Percentiles rank a stretch among this genome's conserved stretches.
Evolutionary conservation across 2,329 filamentous ascomycete species (phyloP).

Genomic region (Daldinia sp.): DNA sequence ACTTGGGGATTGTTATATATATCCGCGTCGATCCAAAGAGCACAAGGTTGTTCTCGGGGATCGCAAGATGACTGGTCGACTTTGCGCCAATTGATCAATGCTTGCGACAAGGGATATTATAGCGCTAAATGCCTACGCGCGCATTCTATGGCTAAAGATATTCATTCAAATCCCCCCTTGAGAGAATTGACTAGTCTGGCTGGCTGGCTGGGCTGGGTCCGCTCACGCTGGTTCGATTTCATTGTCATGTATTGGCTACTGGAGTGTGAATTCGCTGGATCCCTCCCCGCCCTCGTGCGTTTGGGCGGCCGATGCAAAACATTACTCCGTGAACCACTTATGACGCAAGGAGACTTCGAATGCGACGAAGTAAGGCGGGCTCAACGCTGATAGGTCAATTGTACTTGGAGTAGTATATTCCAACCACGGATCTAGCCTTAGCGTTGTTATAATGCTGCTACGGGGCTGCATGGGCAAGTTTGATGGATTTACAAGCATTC

Average conservation of each 20-base stretch:
- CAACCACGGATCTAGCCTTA: conserved; percentile 23
- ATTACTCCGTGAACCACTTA: conserved; percentile 37
- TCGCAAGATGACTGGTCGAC: conserved; percentile 9
- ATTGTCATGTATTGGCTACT: conserved; percentile 22
- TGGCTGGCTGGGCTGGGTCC: conserved; percentile 1
- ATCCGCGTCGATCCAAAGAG: conserved; percentile 12
- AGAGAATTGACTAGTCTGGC: conserved; percentile 4
- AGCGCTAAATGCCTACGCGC: conserved; percentile 15
- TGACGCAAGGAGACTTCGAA: conserved; percentile 39
- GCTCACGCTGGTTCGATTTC: conserved; percentile 23
- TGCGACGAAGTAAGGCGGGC: conserved; percentile 33
- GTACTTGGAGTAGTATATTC: conserved; percentile 16
- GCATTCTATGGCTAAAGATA: conserved; percentile 13
- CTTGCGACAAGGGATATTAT: conserved; percentile 17
- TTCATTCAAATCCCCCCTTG: conserved; percentile 13
- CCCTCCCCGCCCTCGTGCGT: conserved; percentile 18
- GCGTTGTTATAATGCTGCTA: background rate
- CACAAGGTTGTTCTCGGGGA: conserved; percentile 23
- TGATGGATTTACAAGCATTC: conserved; percentile 29
- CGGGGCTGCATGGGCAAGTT: conserved; percentile 10
- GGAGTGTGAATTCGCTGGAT: conserved; percentile 29
- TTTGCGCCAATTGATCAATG: conserved; percentile 21
- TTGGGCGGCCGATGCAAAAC: conserved; percentile 36
- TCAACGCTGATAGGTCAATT: conserved; percentile 48
- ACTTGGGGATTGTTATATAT: background rate